A percentile compares a stretch with the other conserved stretches of the same genome.
These are phyloP conservation scores for Colletotrichum sublineola DNA, from an alignment of 2,329 filamentous ascomycete species.

Conservation along the genomic window DNA sequence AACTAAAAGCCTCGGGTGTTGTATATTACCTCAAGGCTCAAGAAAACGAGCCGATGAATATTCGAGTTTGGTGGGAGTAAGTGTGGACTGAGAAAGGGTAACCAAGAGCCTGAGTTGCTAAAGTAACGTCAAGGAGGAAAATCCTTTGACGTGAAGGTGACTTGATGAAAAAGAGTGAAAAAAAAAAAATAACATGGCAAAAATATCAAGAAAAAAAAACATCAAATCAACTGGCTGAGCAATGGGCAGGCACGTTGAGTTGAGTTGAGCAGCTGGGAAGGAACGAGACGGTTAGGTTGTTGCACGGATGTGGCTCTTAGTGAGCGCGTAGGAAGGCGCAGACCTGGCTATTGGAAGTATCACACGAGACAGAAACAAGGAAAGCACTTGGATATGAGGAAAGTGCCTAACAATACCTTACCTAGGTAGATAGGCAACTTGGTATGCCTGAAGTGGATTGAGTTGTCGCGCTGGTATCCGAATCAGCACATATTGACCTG, in stretches of 20 bases:
- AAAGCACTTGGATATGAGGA: not conserved
- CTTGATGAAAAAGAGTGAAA: not conserved
- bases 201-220: not conserved
- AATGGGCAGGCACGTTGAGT: not conserved
- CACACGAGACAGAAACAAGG: too few relatives aligned
- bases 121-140: not conserved
- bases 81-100: too few relatives aligned
- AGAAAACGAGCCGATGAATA: not conserved
- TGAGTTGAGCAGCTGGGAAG: slow-evolving; percentile 11
- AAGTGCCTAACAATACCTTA: too few relatives aligned
- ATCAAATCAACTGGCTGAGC: not conserved
- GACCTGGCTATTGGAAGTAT: not conserved
- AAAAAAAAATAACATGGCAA: too few relatives aligned
- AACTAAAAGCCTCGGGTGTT: fast-evolving
- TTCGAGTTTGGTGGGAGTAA: not conserved
- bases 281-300: slow-evolving; percentile 2
- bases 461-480: not conserved
- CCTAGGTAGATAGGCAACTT: not conserved
- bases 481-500: not conserved
- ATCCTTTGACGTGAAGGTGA: too few relatives aligned
- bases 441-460: not conserved
- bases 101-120: not conserved
- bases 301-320: slow-evolving; percentile 6
- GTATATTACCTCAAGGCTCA: not conserved
- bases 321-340: not conserved